These are phyloP conservation scores for Zea luxurians DNA, from an alignment of 176 grass and related monocot species.

Conservation along the genomic window DNA sequence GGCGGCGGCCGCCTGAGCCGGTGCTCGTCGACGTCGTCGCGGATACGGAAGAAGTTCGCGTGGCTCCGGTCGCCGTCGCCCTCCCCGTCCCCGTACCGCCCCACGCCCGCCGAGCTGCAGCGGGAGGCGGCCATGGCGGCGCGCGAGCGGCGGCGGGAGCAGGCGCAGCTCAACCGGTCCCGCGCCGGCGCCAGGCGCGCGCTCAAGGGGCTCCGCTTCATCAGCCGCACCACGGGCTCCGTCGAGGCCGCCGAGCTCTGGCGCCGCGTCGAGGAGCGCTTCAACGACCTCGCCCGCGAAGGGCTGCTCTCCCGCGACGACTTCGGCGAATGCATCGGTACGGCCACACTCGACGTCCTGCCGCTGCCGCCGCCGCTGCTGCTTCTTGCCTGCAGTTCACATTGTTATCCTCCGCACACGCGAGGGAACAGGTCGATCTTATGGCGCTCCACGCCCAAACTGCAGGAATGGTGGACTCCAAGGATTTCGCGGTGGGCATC, in stretches of 20 bases:
- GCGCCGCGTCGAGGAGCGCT: conserved; percentile 73
- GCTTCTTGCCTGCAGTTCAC: neutral
- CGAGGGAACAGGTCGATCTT: neutral
- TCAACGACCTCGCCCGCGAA: conserved; percentile 64
- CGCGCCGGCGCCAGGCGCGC: conserved; percentile 71
- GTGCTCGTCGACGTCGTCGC: conserved; percentile 84
- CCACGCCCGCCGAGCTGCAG: conserved; percentile 39
- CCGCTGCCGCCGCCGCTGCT: neutral
- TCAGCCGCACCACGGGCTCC: conserved; percentile 80
- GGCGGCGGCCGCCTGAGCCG: conserved; percentile 49
- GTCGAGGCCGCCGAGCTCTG: conserved; percentile 72
- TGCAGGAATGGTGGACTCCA: conserved; percentile 92
- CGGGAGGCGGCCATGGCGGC: conserved; percentile 60
- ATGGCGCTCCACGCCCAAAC: neutral
- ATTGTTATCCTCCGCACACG: neutral
- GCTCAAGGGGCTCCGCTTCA: conserved; percentile 94
- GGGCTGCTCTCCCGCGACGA: conserved; percentile 85
- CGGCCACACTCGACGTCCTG: too few species aligned
- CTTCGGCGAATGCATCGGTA: conserved; percentile 99
- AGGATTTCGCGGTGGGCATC: conserved; percentile 90
- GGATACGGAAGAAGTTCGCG: conserved; percentile 80
- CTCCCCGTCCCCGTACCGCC: conserved; percentile 27
- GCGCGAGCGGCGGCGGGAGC: conserved; percentile 66
- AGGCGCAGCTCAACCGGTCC: conserved; percentile 67
- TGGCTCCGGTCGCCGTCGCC: conserved; percentile 83